Base-by-base conservation (phyloP, 768 basidiomycete genomes). In the Gloeopeniophorella convolvens region DNA sequence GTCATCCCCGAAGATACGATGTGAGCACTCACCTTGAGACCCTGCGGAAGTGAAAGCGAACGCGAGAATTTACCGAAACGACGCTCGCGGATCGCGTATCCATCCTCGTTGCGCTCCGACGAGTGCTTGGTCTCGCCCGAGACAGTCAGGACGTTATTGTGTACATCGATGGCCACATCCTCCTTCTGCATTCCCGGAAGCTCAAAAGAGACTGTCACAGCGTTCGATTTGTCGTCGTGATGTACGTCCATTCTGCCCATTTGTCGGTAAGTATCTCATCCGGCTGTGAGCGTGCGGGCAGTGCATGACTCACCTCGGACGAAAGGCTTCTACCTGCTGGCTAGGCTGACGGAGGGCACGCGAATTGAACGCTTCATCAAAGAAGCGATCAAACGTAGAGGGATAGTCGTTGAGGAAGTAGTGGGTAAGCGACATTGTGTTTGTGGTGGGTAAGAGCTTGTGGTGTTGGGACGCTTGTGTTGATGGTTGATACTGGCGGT, bases 201-300 rank as follows among this genome's bases (percentile, higher is more conserved):
- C 55, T 83, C 80, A 58, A 82, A 79, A 6, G 69, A 63, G 32
- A 79, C 79, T 0, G 75, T 77, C 33, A 82, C 73, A 30, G 66
- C 59, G 57, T 78, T 77, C 21, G 62, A 64, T 18, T 74, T 68
- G 0, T 57, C 39, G 50, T 78, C 65, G 57, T 81, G 78, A 57
- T 77, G 73, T 10, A 80, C 63, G 54, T 80, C 76, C 72, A 81
- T 74, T 55, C 79, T 80, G 54, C n/a, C n/a, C n/a, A n/a, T n/a
- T n/a, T n/a, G n/a, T n/a, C n/a, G n/a, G n/a, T n/a, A n/a, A n/a
- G n/a, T n/a, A n/a, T n/a, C n/a, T n/a, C n/a, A n/a, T n/a, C n/a
- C n/a, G n/a, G n/a, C n/a, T 1, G 27, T 27, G 9, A 15, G 4
- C 10, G 5, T 13, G 6, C 35, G 12, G 24, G 34, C 32, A 3